Evolutionary conservation across 176 grass and related monocot species (phyloP), one percentile per base, ranked within the genome.

Genomic region (Oryza australiensis): DNA sequence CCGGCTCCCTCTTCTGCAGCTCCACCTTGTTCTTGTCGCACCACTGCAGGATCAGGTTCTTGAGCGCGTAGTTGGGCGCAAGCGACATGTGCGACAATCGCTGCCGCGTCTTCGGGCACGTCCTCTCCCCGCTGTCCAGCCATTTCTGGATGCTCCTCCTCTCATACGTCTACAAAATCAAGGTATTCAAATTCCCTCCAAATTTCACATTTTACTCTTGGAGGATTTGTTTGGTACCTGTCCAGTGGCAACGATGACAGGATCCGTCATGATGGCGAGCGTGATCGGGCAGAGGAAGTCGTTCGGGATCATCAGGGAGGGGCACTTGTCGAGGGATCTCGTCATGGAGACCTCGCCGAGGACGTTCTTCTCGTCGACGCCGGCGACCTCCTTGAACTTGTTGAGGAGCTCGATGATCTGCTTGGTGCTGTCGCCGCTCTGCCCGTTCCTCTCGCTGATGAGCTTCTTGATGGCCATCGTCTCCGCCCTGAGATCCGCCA

Each of bases 1-100:
- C 76, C 11, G 83, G 67, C 59, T 91, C 89, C 66, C 84, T 46
- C 82, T 91, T 94, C 84, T 85, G 84, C 34, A 91, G 80, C 68
- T 94, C 92, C 30, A 94, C 89, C 64, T 85, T 94, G 75, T 94
- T 70, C 86, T 80, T 91, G 68, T 91, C 89, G 79, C 92, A 91
- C 92, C 92, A 94, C 34, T 94, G 80, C 41, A 89, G 59, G 67
- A 94, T 94, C 30, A 91, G 23, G 77, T 87, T 94, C 68, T 88
- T 91, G 9, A 91, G 42, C 41, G 92, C 92, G 67, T 89, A 94
- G 78, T 94, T 94, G 22, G 92, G 89, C 28, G 92, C 92, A 75
- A 94, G 45, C 2, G 89, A 91, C 7, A 77, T 55, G 12, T 94
- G 92, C 13, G 73, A 27, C 71, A 94, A 26, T 3, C 73, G 82